A percentile compares a stretch with the other conserved stretches of the same genome.
Conservation (phyloP, 2,329 filamentous ascomycete genomes). For the Aspergillus persii region DNA sequence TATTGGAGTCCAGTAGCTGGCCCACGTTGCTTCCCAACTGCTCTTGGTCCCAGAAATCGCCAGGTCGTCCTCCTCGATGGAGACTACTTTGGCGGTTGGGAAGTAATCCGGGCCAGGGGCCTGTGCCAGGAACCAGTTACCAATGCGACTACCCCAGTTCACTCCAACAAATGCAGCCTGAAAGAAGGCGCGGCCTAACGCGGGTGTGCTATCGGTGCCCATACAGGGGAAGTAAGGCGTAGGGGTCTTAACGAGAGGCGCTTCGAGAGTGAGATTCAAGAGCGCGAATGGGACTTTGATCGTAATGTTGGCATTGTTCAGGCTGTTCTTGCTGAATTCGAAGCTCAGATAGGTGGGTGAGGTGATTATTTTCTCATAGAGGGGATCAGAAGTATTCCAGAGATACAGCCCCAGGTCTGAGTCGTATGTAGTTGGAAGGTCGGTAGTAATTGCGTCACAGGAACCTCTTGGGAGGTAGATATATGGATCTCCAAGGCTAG, state of each 20-base stretch:
- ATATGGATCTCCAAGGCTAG: slow-evolving; percentile 38
- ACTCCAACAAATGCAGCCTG: slow-evolving; percentile 25
- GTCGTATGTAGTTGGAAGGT: slow-evolving; percentile 41
- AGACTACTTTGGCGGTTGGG: not conserved
- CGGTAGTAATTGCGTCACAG: slow-evolving; percentile 40
- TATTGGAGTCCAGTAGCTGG: slow-evolving; percentile 8
- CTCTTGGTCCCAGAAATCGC: not conserved
- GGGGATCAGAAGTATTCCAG: slow-evolving; percentile 37
- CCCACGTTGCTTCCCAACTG: slow-evolving; percentile 17
- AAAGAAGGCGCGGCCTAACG: slow-evolving; percentile 24
- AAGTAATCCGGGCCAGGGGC: slow-evolving; percentile 20
- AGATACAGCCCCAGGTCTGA: slow-evolving; percentile 40
- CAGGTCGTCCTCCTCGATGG: not conserved
- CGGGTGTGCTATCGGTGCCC: slow-evolving; percentile 5
- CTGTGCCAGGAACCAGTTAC: slow-evolving; percentile 21
- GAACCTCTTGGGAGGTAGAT: slow-evolving; percentile 41
- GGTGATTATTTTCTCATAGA: slow-evolving; percentile 16
- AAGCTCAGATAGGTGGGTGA: slow-evolving; percentile 26
- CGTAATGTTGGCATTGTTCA: slow-evolving; percentile 12
- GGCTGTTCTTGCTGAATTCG: slow-evolving; percentile 15
- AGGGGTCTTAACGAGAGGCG: slow-evolving; percentile 16
- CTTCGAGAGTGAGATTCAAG: slow-evolving; percentile 22
- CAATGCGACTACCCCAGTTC: slow-evolving; percentile 17
- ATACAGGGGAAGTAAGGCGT: slow-evolving; percentile 24
- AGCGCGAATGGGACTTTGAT: slow-evolving; percentile 22